phyloP scores from a whole-genome alignment of 169 alveolate genomes.

The Plasmodium falciparum region DNA sequence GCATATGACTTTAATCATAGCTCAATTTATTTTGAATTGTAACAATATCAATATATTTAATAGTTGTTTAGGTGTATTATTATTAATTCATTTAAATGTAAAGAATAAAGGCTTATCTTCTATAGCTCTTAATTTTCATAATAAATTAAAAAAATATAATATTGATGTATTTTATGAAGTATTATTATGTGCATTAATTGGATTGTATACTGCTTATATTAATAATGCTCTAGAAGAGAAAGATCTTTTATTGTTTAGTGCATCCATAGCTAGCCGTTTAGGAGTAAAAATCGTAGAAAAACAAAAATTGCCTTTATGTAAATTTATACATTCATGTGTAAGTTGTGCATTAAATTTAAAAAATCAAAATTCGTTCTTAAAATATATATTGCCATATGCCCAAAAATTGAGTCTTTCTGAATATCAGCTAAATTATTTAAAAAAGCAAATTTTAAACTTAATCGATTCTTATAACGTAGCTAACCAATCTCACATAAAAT shows the following conservation, averaged over 20 bases:
- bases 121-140: slow-evolving; percentile 70
- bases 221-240: slow-evolving; percentile 75
- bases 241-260: slow-evolving; percentile 58
- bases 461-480: slow-evolving; percentile 46
- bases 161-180: slow-evolving; percentile 72
- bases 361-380: slow-evolving; percentile 61
- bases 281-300: slow-evolving; percentile 75
- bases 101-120: slow-evolving; percentile 73
- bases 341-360: slow-evolving; percentile 75
- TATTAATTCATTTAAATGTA: slow-evolving; percentile 71
- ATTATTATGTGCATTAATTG: slow-evolving; percentile 63
- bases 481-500: slow-evolving; percentile 34
- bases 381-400: slow-evolving; percentile 76
- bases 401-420: slow-evolving; percentile 69
- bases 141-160: slow-evolving; percentile 67
- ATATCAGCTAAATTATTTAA: slow-evolving; percentile 56
- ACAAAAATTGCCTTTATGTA: slow-evolving; percentile 73
- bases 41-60: slow-evolving; percentile 74
- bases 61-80: slow-evolving; percentile 70
- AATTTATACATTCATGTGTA: slow-evolving; percentile 75
- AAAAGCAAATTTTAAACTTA: slow-evolving; percentile 43
- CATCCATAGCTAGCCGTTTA: slow-evolving; percentile 72
- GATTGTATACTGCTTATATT: slow-evolving; percentile 71
- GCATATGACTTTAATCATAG: slow-evolving; percentile 75
- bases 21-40: slow-evolving; percentile 72